Percentiles rank a stretch among this genome's conserved stretches.
phyloP scores from a whole-genome alignment of 768 basidiomycete species.

The Amanita exitialis region DNA sequence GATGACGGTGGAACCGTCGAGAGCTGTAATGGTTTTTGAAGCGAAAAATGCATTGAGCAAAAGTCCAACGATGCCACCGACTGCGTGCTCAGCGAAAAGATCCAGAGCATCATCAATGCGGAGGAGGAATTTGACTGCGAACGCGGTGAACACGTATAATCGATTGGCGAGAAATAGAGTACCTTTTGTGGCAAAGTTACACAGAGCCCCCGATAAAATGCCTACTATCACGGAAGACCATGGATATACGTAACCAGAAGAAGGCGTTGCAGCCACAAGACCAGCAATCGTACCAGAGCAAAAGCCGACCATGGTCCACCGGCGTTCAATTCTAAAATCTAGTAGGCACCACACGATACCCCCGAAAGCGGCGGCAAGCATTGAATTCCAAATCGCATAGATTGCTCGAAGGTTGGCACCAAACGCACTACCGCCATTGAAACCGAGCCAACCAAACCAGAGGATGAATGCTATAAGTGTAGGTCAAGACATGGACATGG shows the following conservation, averaged over 20 bases:
- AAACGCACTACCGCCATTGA: slow-evolving; percentile 86
- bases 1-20: slow-evolving; percentile 57
- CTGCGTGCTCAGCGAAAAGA: slow-evolving; percentile 84
- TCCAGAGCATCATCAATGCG: slow-evolving; percentile 84
- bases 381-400: slow-evolving; percentile 82
- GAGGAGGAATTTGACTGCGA: slow-evolving; percentile 56
- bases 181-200: slow-evolving; percentile 83
- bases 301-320: slow-evolving; percentile 87
- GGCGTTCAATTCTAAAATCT: slow-evolving; percentile 71
- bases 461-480: slow-evolving; percentile 48
- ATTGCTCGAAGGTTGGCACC: slow-evolving; percentile 83
- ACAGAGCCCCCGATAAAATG: slow-evolving; percentile 55
- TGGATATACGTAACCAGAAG: slow-evolving; percentile 70
- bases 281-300: slow-evolving; percentile 91
- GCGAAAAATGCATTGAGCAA: slow-evolving; percentile 71
- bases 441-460: slow-evolving; percentile 86
- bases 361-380: slow-evolving; percentile 74
- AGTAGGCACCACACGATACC: slow-evolving; percentile 78
- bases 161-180: slow-evolving; percentile 16
- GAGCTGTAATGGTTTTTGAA: slow-evolving; percentile 44
- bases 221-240: slow-evolving; percentile 77
- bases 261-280: slow-evolving; percentile 82
- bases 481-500: background rate
- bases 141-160: background rate
- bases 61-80: slow-evolving; percentile 75